Conservation (phyloP, 2,329 filamentous ascomycete species). For the Pseudogymnoascus sp. region DNA sequence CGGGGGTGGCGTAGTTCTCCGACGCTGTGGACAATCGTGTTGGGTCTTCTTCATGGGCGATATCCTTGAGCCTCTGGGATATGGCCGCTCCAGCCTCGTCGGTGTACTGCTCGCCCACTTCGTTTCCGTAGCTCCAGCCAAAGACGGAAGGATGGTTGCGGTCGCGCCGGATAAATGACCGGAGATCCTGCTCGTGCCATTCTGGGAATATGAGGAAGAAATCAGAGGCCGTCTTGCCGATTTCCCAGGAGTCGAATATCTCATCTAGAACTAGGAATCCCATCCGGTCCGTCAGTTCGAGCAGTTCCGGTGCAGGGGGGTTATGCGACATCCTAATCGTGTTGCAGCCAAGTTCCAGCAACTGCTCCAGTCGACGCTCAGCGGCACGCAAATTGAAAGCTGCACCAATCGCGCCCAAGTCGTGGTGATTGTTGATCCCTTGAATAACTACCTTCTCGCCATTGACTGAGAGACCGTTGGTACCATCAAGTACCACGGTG, state of each 20-base stretch:
- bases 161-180: constrained; percentile 44
- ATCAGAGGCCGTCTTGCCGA: constrained; percentile 39
- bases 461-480: constrained; percentile 41
- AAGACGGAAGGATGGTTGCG: constrained; percentile 48
- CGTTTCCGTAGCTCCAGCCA: constrained; percentile 48
- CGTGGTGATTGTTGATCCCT: constrained; percentile 45
- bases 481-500: constrained; percentile 32
- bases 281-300: constrained; percentile 42
- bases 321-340: constrained; percentile 46
- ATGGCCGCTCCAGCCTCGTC: constrained; percentile 28
- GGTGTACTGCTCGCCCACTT: constrained; percentile 42
- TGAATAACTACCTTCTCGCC: constrained; percentile 37
- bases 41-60: constrained; percentile 40
- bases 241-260: constrained; percentile 45
- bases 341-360: constrained; percentile 44
- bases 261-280: constrained; percentile 47
- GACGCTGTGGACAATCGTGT: constrained; percentile 39
- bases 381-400: constrained; percentile 44
- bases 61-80: constrained; percentile 33
- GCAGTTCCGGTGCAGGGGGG: constrained; percentile 42
- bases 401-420: constrained; percentile 41
- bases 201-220: constrained; percentile 45
- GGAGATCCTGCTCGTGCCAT: constrained; percentile 47
- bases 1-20: constrained; percentile 40
- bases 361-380: constrained; percentile 40